phyloP scores from a whole-genome alignment of 768 basidiomycete species.

The Russula sp. region DNA sequence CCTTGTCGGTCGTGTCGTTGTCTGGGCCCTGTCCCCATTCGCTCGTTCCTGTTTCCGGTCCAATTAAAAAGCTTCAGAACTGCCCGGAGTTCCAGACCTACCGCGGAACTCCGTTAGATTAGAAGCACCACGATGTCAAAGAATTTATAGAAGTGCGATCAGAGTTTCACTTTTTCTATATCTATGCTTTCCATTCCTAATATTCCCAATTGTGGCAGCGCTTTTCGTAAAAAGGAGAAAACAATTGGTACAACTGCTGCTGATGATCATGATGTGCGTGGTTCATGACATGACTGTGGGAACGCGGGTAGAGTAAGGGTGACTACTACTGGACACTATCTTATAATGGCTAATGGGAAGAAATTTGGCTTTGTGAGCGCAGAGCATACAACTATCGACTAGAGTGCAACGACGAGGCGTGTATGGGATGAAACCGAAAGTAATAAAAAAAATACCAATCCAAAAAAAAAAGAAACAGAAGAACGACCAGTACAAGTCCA shows the following conservation, averaged over 20 bases:
- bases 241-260: slow-evolving; percentile 13
- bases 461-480: background rate
- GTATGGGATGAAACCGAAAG: slow-evolving; percentile 12
- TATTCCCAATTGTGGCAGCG: background rate
- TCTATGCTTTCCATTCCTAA: background rate
- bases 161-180: slow-evolving; percentile 1
- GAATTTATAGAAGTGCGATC: background rate
- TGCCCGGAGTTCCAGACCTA: slow-evolving; percentile 12
- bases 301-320: slow-evolving; percentile 3
- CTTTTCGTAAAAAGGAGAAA: background rate
- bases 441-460: slow-evolving; percentile 20
- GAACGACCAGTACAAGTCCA: background rate
- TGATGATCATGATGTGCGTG: slow-evolving; percentile 7
- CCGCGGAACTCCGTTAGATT: background rate
- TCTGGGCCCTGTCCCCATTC: background rate
- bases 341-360: slow-evolving; percentile 9
- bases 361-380: slow-evolving; percentile 9
- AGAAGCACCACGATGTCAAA: background rate
- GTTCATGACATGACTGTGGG: slow-evolving; percentile 13
- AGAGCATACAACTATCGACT: slow-evolving; percentile 20
- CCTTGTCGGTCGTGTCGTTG: background rate
- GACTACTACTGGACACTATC: slow-evolving; percentile 22
- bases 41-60: background rate
- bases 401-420: slow-evolving; percentile 15
- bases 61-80: slow-evolving; percentile 6